A percentile compares a stretch with the other conserved stretches of the same genome.
Conservation (phyloP, 2,329 filamentous ascomycete genomes). For the Nothopassalora personata region DNA sequence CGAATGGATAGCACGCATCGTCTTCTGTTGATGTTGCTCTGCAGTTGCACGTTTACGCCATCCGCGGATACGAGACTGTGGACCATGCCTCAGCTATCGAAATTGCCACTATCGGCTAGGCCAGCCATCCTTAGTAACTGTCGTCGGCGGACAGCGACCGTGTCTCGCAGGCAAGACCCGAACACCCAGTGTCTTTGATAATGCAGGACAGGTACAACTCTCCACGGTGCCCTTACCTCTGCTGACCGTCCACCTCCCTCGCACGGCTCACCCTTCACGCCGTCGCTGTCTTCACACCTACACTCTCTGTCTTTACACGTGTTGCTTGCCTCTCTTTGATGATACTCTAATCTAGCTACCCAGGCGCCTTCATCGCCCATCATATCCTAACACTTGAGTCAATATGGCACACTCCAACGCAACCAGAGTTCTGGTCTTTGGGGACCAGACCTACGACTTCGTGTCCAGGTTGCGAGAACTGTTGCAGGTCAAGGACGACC, state of each 20-base stretch:
- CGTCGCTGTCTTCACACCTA: not conserved
- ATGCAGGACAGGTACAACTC: not conserved
- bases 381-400: not conserved
- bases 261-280: not conserved
- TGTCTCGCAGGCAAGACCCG: not conserved
- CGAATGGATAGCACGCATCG: not conserved
- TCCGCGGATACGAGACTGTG: not conserved
- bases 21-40: not conserved
- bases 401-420: not conserved
- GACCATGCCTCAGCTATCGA: not conserved
- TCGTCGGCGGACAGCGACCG: not conserved
- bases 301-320: not conserved
- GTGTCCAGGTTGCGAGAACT: constrained; percentile 11
- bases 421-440: constrained; percentile 10
- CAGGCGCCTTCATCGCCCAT: not conserved
- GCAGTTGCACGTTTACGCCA: not conserved
- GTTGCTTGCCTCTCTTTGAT: not conserved
- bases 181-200: not conserved
- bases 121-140: not conserved
- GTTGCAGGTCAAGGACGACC: constrained; percentile 3
- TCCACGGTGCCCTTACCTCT: not conserved
- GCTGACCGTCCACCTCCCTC: not conserved
- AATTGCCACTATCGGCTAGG: not conserved
- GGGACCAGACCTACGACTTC: constrained; percentile 20
- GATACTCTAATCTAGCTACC: not conserved